A percentile compares a stretch with the other conserved stretches of the same genome.
These are phyloP conservation scores for Cutaneotrichosporon cutaneum DNA, from an alignment of 1,284 basidiomycete species.

Conservation along the genomic window DNA sequence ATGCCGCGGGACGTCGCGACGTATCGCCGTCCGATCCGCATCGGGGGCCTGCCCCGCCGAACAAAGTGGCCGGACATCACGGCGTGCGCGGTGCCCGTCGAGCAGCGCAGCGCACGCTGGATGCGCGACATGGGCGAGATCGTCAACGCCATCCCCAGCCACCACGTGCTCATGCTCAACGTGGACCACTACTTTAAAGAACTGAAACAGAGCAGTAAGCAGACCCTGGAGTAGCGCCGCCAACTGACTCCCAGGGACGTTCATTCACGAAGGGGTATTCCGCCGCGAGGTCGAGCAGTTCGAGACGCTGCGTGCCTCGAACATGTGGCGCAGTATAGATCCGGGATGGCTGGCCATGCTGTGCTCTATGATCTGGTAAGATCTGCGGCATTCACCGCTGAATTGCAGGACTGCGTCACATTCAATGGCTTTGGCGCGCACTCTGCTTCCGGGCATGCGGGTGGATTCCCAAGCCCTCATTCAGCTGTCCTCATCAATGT, in stretches of 20 bases:
- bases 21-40: not conserved
- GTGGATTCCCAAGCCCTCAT: not conserved
- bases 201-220: slow-evolving; percentile 1
- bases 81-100: not conserved
- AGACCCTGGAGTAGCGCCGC: not conserved
- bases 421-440: slow-evolving; percentile 4
- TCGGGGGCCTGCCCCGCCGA: not conserved
- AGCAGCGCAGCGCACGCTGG: not conserved
- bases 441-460: not conserved
- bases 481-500: slow-evolving; percentile 3
- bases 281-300: slow-evolving; percentile 8
- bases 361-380: slow-evolving; percentile 4
- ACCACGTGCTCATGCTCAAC: not conserved
- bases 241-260: not conserved
- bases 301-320: slow-evolving; percentile 1
- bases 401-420: not conserved
- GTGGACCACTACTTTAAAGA: slow-evolving; percentile 7
- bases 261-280: slow-evolving; percentile 1
- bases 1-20: not conserved
- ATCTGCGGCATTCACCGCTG: not conserved
- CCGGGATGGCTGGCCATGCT: not conserved
- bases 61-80: slow-evolving; percentile 4
- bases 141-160: not conserved
- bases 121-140: slow-evolving; percentile 4
- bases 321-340: slow-evolving; percentile 5